Evolutionary conservation across 129 eudicot species (phyloP).

Genomic region (Deinandra increscens): DNA sequence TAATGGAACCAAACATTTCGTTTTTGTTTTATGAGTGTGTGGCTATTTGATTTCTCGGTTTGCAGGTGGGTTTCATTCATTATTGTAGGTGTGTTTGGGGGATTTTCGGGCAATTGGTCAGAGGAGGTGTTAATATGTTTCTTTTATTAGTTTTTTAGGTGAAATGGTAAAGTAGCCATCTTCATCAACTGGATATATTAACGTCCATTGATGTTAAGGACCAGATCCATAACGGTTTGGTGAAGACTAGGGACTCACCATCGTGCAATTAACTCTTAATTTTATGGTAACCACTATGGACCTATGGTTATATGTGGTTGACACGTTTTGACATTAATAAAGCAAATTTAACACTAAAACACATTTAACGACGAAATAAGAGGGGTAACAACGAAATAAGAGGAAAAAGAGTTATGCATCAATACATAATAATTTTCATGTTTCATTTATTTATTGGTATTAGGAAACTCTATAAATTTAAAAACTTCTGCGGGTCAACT

Average conservation of each 20-base stretch:
- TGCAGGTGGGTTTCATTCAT: too few relatives aligned
- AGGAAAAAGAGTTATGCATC: background rate
- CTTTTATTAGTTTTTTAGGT: background rate
- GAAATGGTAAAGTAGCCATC: background rate
- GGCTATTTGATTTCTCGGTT: too few relatives aligned
- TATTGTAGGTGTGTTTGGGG: too few relatives aligned
- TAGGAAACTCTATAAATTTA: background rate
- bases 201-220: background rate
- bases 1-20: too few relatives aligned
- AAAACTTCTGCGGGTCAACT: too few relatives aligned
- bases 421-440: background rate
- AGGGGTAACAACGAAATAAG: background rate
- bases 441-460: background rate
- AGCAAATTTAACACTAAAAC: background rate
- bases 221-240: background rate
- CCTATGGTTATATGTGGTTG: background rate
- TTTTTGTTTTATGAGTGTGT: too few relatives aligned
- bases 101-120: too few relatives aligned
- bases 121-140: too few relatives aligned
- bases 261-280: too few relatives aligned
- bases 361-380: background rate
- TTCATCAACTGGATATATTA: background rate
- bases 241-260: background rate
- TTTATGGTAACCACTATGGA: too few relatives aligned
- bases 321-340: background rate